A percentile compares a stretch with the other conserved stretches of the same genome.
These are phyloP conservation scores for Colletotrichum echinochloae DNA, from an alignment of 2,329 filamentous ascomycete genomes.

Conservation along the genomic window DNA sequence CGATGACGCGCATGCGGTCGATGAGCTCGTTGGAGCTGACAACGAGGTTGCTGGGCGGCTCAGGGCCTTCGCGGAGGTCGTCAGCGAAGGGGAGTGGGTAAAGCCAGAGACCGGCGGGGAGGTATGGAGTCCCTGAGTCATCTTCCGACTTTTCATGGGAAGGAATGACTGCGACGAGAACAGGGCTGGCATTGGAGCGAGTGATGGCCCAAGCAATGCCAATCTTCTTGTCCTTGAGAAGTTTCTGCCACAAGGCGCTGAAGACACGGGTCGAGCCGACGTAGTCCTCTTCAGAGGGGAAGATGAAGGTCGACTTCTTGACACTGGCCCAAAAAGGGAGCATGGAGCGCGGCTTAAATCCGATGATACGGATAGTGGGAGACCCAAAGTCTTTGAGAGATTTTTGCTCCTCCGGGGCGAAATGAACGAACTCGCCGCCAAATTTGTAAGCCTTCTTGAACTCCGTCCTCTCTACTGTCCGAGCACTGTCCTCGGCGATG, in stretches of 20 bases:
- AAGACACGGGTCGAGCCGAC: constrained; percentile 95
- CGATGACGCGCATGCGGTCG: constrained; percentile 83
- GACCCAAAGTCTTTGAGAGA: constrained; percentile 83
- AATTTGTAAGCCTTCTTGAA: constrained; percentile 96
- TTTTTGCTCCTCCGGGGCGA: constrained; percentile 86
- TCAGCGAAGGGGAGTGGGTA: constrained; percentile 90
- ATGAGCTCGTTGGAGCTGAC: constrained; percentile 77
- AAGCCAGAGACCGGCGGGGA: constrained; percentile 90
- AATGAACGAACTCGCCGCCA: constrained; percentile 88
- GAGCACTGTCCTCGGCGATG: constrained; percentile 81
- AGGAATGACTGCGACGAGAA: constrained; percentile 84
- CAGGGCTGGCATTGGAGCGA: constrained; percentile 82
- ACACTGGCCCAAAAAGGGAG: constrained; percentile 87
- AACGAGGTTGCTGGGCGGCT: constrained; percentile 65
- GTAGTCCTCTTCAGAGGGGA: constrained; percentile 90
- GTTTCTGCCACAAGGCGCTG: constrained; percentile 88
- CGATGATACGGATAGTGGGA: constrained; percentile 87
- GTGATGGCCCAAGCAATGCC: constrained; percentile 91
- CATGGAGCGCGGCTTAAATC: constrained; percentile 85
- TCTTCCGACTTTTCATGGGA: constrained; percentile 75
- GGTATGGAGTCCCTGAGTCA: constrained; percentile 72
- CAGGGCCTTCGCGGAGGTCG: constrained; percentile 82
- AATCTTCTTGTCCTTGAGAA: constrained; percentile 82
- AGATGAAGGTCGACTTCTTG: constrained; percentile 91
- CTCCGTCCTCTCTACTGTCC: constrained; percentile 82